Percentiles rank a stretch among this genome's conserved stretches.
phyloP scores from a whole-genome alignment of 495 filamentous ascomycete species.

The Xylaria bambusicola region DNA sequence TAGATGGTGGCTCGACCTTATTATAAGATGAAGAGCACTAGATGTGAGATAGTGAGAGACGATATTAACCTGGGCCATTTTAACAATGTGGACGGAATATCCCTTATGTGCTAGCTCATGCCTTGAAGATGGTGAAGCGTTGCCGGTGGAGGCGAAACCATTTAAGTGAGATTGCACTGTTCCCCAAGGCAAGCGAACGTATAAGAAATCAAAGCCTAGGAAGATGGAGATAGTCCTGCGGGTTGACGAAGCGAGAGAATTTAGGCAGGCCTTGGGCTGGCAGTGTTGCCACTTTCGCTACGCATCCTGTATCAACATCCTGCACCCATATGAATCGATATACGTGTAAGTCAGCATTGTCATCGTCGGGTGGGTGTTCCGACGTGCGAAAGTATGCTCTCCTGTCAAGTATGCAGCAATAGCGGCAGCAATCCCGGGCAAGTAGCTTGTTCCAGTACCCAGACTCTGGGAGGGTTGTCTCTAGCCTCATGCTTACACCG shows the following conservation, averaged over 20 bases:
- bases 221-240: conserved; percentile 10
- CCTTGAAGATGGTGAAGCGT: not conserved
- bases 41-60: not conserved
- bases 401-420: not conserved
- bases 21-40: not conserved
- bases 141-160: no score
- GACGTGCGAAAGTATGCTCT: not conserved
- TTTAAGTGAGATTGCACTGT: not conserved
- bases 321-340: conserved; percentile 3
- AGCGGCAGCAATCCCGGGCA: not conserved
- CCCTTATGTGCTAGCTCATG: conserved; percentile 2
- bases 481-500: not conserved
- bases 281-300: not conserved
- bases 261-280: conserved; percentile 3
- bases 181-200: not conserved
- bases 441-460: not conserved
- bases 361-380: conserved; percentile 12
- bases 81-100: not conserved
- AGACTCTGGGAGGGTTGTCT: no score
- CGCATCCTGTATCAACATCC: not conserved
- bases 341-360: conserved; percentile 6
- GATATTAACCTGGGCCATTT: not conserved
- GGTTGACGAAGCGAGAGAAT: conserved; percentile 2
- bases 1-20: not conserved
- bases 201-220: not conserved